Base-by-base conservation (phyloP, 202 grass and related monocot species). In the Zoysia matrella region DNA sequence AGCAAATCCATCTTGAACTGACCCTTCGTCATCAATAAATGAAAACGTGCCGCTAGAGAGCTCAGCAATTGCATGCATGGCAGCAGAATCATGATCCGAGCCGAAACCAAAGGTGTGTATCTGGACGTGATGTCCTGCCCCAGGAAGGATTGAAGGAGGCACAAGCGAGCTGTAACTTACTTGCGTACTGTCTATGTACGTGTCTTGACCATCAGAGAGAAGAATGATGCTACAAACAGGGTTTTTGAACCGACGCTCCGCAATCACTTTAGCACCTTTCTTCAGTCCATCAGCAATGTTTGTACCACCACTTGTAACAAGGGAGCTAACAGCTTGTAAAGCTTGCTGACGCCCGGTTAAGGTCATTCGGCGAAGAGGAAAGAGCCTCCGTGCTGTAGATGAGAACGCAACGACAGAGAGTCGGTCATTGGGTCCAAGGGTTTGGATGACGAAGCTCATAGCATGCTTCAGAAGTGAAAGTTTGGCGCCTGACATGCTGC, bases 151-250 rank as follows among this genome's bases (percentile, higher is more conserved):
- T 22, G 92, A 84, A 85, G 85, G 60, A n/a, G 90, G 92, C 39
- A 95, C 79, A 8, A 98, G 86, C 36, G 45, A 22, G 46, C 83
- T 79, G 70, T 90, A 92, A 46, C 82, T 82, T 53, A 46, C 41
- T 39, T 67, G 72, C 62, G 2, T 60, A 39, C 55, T 81, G 2
- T 74, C 69, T 5, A 78, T 91, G 57, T 87, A 87, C 22, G 92
- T 99, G 50, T 96, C 96, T 73, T 93, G 91, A 50, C 96, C 93
- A 83, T 99, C 96, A 61, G 96, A 96, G 11, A 99, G 90, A 83
- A 99, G 89, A 46, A 96, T 89, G 65, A 99, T 90, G 75, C 96
- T 96, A 75, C 91, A 90, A 8, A 99, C 78, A 60, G 91, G 75
- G 47, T 94, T 99, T 87, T 86, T 96, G 47, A 74, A 51, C 50